Evolutionary conservation across 2,329 filamentous ascomycete genomes (phyloP).

Genomic region (Endocalyx cinctus): DNA sequence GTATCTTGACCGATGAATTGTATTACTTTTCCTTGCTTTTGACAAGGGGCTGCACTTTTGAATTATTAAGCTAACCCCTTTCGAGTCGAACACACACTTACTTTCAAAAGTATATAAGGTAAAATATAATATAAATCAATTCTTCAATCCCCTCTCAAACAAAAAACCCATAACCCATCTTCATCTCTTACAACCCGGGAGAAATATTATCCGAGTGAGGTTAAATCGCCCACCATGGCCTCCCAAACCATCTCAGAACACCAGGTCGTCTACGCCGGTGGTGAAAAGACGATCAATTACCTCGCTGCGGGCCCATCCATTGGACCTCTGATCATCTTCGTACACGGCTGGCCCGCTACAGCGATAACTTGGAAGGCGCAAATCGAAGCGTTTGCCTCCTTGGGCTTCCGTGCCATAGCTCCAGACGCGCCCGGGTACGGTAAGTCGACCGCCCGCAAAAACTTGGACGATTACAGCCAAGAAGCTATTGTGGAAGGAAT

Average conservation of each 20-base stretch:
- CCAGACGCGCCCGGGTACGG: constrained; percentile 34
- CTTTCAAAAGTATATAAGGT: no score
- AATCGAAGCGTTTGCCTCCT: constrained; percentile 19
- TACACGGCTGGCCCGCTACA: constrained; percentile 34
- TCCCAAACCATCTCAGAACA: constrained; percentile 11
- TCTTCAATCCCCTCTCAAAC: no score
- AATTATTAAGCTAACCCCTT: no score
- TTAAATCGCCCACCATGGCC: constrained; percentile 3
- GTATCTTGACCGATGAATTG: no score
- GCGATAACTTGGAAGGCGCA: constrained; percentile 28
- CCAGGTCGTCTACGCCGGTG: constrained; percentile 13
- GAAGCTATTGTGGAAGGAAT: constrained; percentile 29
- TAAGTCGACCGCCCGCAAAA: constrained; percentile 25
- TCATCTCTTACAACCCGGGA: no score
- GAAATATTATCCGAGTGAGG: background rate
- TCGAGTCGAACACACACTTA: no score
- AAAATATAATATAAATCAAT: no score
- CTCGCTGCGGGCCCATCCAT: constrained; percentile 20
- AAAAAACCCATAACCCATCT: no score
- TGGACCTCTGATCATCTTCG: constrained; percentile 27
- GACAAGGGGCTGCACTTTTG: no score
- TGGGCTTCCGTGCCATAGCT: constrained; percentile 27
- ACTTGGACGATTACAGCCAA: constrained; percentile 24
- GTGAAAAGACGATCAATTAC: constrained; percentile 25
- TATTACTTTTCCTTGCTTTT: no score